Evolutionary conservation across 257 asterid genomes (phyloP).

Genomic region (Linderniella brevidens): DNA sequence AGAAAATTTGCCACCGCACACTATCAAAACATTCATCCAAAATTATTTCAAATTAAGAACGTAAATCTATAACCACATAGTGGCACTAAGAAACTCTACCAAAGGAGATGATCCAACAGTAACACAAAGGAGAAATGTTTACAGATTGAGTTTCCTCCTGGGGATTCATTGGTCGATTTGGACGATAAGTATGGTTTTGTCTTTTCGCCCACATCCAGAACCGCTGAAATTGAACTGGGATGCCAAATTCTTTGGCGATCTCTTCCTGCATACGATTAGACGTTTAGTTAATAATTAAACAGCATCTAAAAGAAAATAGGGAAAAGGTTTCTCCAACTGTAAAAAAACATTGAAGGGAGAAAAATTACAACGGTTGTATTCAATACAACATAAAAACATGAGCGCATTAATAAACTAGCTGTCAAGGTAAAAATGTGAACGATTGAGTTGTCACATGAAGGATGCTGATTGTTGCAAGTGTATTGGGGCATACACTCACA

Average conservation of each 20-base stretch:
- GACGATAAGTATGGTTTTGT: constrained; percentile 94
- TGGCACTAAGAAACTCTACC: not conserved
- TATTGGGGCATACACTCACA: too few relatives aligned
- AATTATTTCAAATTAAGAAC: not conserved
- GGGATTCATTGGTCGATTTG: constrained; percentile 82
- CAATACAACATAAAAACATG: too few relatives aligned
- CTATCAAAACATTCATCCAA: not conserved
- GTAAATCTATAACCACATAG: not conserved
- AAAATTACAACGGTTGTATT: too few relatives aligned
- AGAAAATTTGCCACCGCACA: not conserved
- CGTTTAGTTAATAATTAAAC: too few relatives aligned
- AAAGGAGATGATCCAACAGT: not conserved
- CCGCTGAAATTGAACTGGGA: constrained; percentile 83
- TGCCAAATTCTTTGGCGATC: constrained; percentile 73
- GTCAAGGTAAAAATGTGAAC: too few relatives aligned
- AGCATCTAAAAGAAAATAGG: too few relatives aligned
- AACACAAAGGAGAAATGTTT: constrained; percentile 3
- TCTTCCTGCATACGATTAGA: constrained; percentile 50
- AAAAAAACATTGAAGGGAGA: too few relatives aligned
- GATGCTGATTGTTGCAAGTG: too few relatives aligned
- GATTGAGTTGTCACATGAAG: too few relatives aligned
- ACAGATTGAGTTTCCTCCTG: constrained; percentile 83
- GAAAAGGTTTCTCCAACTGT: too few relatives aligned
- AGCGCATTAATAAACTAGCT: too few relatives aligned
- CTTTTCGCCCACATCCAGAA: constrained; percentile 98